Evolutionary conservation across 768 basidiomycete genomes (phyloP), one percentile per base, ranked within the genome.

Genomic region (Mycena indigotica): DNA sequence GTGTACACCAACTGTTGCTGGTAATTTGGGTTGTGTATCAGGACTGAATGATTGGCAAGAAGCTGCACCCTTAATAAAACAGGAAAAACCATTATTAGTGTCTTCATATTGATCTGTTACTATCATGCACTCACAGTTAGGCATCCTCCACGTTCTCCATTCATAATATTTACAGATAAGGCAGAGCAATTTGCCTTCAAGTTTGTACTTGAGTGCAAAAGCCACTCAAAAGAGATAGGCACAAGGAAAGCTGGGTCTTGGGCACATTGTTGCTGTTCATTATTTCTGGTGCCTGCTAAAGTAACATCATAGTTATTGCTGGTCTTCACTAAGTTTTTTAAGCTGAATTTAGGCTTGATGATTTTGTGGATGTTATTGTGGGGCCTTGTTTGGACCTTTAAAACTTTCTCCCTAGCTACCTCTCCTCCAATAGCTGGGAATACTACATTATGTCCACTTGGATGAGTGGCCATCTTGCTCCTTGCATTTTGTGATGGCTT

Each of bases 181-280:
- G 46, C 46, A 13, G 46, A 23, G n/a, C 46, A 48, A 13, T 28
- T 48, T 26, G 46, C n/a, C n/a, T n/a, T n/a, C n/a, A 8, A 8
- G 8, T 28, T 26, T 26, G 12, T 13, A 12, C 46, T 4, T 12
- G 6, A 13, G 25, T 28, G 24, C 25, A 12, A n/a, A 25, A 24
- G n/a, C n/a, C n/a, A n/a, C n/a, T n/a, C n/a, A 4, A 48, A n/a
- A 23, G 46, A 26, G 46, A 48, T 26, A 12, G 46, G 46, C 24
- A 48, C 46, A 26, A 48, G 46, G 46, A 48, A 48, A 23, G 46
- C 46, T 21, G 46, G 46, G 25, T 48, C 46, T 10, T 48, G 46
- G 12, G 28, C 23, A 21, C 46, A 48, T 8, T 8, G 5, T 26
- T 23, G 25, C 24, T 6, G 24, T 5, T 48, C 41, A 17, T 35